phyloP scores from a whole-genome alignment of 208 protist genomes.

The Trypanosoma lewisi region DNA sequence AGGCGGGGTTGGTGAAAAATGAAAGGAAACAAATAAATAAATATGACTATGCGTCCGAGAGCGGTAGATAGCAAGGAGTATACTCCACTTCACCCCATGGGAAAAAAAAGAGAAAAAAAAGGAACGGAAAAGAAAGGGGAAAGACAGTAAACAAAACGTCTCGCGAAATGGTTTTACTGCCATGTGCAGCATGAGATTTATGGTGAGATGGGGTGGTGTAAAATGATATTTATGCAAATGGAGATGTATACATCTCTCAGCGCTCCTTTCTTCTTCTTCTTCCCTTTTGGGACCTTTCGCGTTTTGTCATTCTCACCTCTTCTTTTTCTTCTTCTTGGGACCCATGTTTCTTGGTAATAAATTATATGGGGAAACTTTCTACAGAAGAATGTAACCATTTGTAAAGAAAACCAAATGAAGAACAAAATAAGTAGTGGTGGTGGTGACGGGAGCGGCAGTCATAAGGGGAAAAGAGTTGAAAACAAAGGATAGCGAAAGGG shows the following conservation, averaged over 20 bases:
- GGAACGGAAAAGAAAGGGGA: background rate
- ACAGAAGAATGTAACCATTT: no score
- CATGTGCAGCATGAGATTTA: background rate
- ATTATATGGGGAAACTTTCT: no score
- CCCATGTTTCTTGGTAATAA: no score
- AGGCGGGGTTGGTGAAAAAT: background rate
- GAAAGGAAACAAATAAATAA: conserved; percentile 4
- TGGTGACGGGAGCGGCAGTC: no score
- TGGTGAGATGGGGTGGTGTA: background rate
- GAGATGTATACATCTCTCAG: background rate
- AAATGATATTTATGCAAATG: no score
- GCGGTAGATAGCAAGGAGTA: background rate
- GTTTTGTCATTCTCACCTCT: conserved; percentile 19
- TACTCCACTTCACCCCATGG: background rate
- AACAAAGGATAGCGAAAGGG: background rate
- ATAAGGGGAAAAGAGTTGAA: no score
- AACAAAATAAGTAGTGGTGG: no score
- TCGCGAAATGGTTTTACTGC: background rate
- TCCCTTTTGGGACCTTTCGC: background rate
- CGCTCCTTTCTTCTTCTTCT: conserved; percentile 20
- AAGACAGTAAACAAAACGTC: background rate
- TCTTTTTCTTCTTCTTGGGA: conserved; percentile 6
- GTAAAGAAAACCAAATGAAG: no score
- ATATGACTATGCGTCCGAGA: background rate
- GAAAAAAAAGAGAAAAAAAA: conserved; percentile 10